Conservation (phyloP, 2,329 filamentous ascomycete species). For the Amesomyces nigricolor region DNA sequence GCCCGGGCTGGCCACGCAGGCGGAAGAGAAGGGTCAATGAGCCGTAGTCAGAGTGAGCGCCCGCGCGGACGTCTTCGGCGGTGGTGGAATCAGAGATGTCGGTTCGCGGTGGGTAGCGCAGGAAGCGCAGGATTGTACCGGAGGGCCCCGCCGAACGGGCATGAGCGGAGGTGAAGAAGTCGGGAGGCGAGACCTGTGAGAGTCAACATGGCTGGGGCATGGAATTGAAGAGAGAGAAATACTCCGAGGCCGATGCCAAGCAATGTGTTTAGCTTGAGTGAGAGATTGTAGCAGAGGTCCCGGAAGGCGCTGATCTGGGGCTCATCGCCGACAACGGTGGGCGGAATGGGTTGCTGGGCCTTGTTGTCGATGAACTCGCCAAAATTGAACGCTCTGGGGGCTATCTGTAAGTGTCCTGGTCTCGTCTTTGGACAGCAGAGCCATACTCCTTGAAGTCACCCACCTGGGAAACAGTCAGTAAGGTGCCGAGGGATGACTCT, state of each 20-base stretch:
- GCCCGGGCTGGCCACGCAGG: slow-evolving; percentile 72
- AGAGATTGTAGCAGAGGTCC: slow-evolving; percentile 64
- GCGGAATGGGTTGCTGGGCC: slow-evolving; percentile 71
- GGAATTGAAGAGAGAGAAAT: slow-evolving; percentile 21
- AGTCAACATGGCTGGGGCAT: not conserved
- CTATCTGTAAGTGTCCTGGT: not conserved
- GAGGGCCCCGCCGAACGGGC: slow-evolving; percentile 40
- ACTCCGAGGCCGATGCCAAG: slow-evolving; percentile 73
- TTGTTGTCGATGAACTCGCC: slow-evolving; percentile 65
- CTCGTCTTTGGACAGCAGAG: not conserved
- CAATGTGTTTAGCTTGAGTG: slow-evolving; percentile 65
- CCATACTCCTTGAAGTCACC: slow-evolving; percentile 84
- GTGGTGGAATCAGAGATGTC: slow-evolving; percentile 36
- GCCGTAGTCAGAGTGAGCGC: slow-evolving; percentile 86
- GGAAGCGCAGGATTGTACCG: slow-evolving; percentile 59
- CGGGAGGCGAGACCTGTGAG: slow-evolving; percentile 39
- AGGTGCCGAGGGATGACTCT: no score
- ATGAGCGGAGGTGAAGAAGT: slow-evolving; percentile 53
- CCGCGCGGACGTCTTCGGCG: slow-evolving; percentile 67
- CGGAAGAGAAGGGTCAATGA: slow-evolving; percentile 76
- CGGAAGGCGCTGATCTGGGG: slow-evolving; percentile 61
- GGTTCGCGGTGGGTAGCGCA: slow-evolving; percentile 62
- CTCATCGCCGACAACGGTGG: slow-evolving; percentile 54
- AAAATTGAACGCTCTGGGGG: slow-evolving; percentile 79
- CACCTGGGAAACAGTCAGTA: slow-evolving; percentile 41